Evolutionary conservation across 257 asterid genomes (phyloP), one percentile per base, ranked within the genome.

Genomic region (Penstemon barbatus): DNA sequence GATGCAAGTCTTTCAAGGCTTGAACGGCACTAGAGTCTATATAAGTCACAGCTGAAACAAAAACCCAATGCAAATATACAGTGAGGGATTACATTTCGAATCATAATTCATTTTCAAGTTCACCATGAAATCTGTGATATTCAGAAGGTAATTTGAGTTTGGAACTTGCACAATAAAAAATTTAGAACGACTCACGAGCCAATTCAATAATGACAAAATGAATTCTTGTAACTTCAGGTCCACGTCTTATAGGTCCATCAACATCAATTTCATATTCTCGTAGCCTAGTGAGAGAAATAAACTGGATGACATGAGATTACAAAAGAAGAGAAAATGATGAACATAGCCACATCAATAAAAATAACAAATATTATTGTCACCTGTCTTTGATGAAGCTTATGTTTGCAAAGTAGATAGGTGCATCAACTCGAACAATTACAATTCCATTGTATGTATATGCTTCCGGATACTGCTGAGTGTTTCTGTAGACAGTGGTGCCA

Each of bases 21-120:
- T 93, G 92, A 71, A 90, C 92, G 4, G 97, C 99, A 68, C 99
- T 93, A 48, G 99, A 91, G 71, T 93, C 99, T 59, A 93, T 83
- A 57, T 93, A 93, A 19, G 99, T 93, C 65, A 80, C 85, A 57
- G 99, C 99, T 93, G 92, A 77, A 82, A 80, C 49, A 70, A 54
- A 79, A 54, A 53, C 72, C 6, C 6, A n/a, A 4, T n/a, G 36
- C 40, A 54, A 77, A 33, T 41, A 25, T 50, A 58, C 25, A 42
- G 43, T 52, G 57, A 53, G 40, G 6, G 36, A 59, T 19, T 61
- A 49, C 40, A 71, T 43, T 60, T 19, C 7, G 25, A 46, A 50
- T 50, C 11, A n/a, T 37, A 60, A 18, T 33, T 61, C 40, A 33
- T 49, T 59, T n/a, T 49, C 61, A 75, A 52, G 38, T 62, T 50